Evolutionary conservation across 2,329 filamentous ascomycete species (phyloP), one percentile per base, ranked within the genome.

Genomic region (Fusarium coicis): DNA sequence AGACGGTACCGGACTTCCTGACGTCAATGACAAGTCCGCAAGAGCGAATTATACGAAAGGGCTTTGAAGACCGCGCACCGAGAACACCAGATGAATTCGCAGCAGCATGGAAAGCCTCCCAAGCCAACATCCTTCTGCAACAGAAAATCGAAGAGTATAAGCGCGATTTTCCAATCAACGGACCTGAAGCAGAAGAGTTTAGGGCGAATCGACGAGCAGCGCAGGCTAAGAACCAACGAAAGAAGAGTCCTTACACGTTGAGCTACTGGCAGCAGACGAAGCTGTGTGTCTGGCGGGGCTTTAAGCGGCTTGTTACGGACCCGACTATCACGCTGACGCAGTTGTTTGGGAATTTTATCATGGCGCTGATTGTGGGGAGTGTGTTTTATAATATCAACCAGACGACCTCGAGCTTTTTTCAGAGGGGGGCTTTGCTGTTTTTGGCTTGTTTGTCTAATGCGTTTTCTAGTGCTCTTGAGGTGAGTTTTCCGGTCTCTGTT

Each of bases 1-100:
- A 91, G 74, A 94, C 92, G 0, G 93, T 91, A 2, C 90, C 92
- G 1, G 92, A 94, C 76, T 94, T 93, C 79, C 80, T 94, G 23
- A 93, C 76, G 2, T 86, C 86, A 0, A 84, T 88, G 43, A 87
- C 86, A 2, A 81, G 78, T 30, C 79, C 81, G 0, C 68, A 76
- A 3, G 82, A 84, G 50, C 78, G 82, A 26, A 66, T 78, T 26
- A 66, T 80, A 1, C 75, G 76, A 28, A 73, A 74, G 0, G 82
- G 82, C 0, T 83, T 78, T 34, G 79, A 83, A 65, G 74, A 72
- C 10, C 74, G 72, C 1, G 80, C 81, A 0, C 82, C 82, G 1
- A 74, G 79, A 16, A 83, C 81, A 0, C 77, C 82, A 2, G 80
- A 83, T 14, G 82, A 83, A 18, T 83, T 84, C 34, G 81, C 80